A percentile compares a stretch with the other conserved stretches of the same genome.
Conservation (phyloP, 2,329 filamentous ascomycete species). For the Colletotrichum camelliae region DNA sequence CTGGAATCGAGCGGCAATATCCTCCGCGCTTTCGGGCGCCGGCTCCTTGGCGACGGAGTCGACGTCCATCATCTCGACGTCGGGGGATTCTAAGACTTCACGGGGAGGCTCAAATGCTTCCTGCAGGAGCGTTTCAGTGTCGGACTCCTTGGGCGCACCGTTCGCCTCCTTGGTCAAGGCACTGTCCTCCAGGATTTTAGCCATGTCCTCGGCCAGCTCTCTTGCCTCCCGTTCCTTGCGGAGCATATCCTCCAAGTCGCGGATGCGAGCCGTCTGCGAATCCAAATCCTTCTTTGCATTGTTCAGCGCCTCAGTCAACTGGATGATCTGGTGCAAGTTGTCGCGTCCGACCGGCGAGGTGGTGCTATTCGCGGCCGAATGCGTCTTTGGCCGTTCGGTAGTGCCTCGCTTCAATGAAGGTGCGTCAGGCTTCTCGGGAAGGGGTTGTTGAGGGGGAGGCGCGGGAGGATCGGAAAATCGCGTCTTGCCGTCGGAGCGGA, state of each 20-base stretch:
- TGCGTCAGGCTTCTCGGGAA: slow-evolving; percentile 90
- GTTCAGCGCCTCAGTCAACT: slow-evolving; percentile 83
- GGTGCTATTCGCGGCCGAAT: slow-evolving; percentile 42
- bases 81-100: slow-evolving; percentile 34
- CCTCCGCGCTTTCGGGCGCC: slow-evolving; percentile 38
- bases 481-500: slow-evolving; percentile 77
- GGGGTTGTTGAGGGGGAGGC: slow-evolving; percentile 88
- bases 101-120: slow-evolving; percentile 51
- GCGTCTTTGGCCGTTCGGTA: slow-evolving; percentile 74
- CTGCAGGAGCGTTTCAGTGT: slow-evolving; percentile 46
- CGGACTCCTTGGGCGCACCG: slow-evolving; percentile 39
- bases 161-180: slow-evolving; percentile 41
- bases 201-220: slow-evolving; percentile 82
- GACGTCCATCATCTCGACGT: slow-evolving; percentile 26
- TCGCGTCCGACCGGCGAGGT: slow-evolving; percentile 62
- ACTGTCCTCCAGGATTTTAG: slow-evolving; percentile 70
- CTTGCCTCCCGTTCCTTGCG: slow-evolving; percentile 81
- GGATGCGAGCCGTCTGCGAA: slow-evolving; percentile 78
- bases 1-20: slow-evolving; percentile 58
- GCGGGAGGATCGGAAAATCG: slow-evolving; percentile 93
- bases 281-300: slow-evolving; percentile 87
- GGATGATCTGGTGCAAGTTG: slow-evolving; percentile 75
- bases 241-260: slow-evolving; percentile 80
- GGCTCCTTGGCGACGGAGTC: slow-evolving; percentile 26
- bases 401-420: slow-evolving; percentile 76